Evolutionary conservation across 2,329 filamentous ascomycete genomes (phyloP), one percentile per base, ranked within the genome.

Genomic region (Cucurbitaria berberidis): DNA sequence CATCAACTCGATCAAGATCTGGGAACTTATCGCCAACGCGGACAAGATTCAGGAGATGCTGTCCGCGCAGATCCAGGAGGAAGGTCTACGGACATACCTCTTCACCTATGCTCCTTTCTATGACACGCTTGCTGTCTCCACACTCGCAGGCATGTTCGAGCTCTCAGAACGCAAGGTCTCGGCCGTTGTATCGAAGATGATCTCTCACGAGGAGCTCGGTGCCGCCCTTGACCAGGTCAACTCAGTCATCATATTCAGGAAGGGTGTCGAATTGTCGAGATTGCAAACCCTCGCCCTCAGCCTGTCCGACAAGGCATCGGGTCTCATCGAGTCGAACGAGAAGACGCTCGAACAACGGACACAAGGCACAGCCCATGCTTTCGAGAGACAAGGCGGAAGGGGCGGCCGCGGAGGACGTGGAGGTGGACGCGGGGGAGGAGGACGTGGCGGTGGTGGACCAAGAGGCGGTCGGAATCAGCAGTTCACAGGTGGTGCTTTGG

Each of bases 51-150:
- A 98, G 87, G 78, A 84, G 48, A 97, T 99, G 95, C 90, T 99
- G 57, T 91, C 93, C 49, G 92, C 91, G 76, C 95, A 99, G 82
- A 96, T 98, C 73, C 96, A 99, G 77, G 95, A 99, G 77, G 95
- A 99, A 81, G 95, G 96, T 67, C 87, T 99, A 48, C 88, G 95
- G 68, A 99, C 95, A 48, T 99, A 98, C 77, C 91, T 99, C 67
- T 99, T 99, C 85, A 99, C 95, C 50, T 99, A 99, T 78, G 95
- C 96, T 32, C 95, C 95, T 48, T 99, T 96, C 84, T 99, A 99
- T 82, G 95, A 99, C 80, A 98, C 95, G 19, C 86, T 99, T 55
- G 89, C 92, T 55, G 84, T 97, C 66, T 83, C 86, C 63, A 96
- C 93, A 21, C 84, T 99, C 56, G 89, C 91, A 59, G 82, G 81